A percentile compares a stretch with the other conserved stretches of the same genome.
phyloP scores from a whole-genome alignment of 495 filamentous ascomycete genomes.

The Hypoxylon trugodes region DNA sequence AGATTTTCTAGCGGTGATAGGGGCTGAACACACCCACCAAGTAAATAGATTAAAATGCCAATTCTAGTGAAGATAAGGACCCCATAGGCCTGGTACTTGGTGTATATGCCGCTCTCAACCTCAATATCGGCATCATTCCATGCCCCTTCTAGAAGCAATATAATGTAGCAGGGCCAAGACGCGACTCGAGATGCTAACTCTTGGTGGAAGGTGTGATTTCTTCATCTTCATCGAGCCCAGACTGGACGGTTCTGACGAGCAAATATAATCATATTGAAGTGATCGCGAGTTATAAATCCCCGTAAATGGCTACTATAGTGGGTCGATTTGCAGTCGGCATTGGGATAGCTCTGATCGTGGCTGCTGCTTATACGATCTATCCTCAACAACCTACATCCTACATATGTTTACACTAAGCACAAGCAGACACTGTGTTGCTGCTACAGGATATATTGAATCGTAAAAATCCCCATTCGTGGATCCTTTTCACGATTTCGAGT shows the following conservation, averaged over 20 bases:
- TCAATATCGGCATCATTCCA: background rate
- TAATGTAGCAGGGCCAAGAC: constrained; percentile 18
- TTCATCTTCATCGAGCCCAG: background rate
- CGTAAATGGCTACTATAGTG: constrained; percentile 2
- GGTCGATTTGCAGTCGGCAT: background rate
- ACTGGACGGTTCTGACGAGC: background rate
- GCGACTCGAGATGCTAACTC: constrained; percentile 23
- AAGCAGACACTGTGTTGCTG: background rate
- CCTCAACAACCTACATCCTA: background rate
- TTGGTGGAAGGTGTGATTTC: constrained; percentile 35
- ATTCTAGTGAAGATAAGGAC: constrained; percentile 9
- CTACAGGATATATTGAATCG: background rate
- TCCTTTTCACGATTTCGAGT: background rate
- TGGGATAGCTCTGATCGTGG: constrained; percentile 8
- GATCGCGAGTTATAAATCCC: constrained; percentile 5
- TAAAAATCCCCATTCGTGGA: background rate
- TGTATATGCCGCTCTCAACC: background rate
- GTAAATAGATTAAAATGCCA: background rate
- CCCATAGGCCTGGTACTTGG: background rate
- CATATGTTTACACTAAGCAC: constrained; percentile 34
- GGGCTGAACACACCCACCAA: constrained; percentile 8
- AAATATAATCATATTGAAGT: background rate
- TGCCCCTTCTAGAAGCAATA: constrained; percentile 6
- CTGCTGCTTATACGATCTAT: background rate
- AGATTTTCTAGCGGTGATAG: constrained; percentile 3